Evolutionary conservation across 371 early-diverging fungal species (phyloP), one percentile per base, ranked within the genome.

Genomic region (Mortierella sp.): DNA sequence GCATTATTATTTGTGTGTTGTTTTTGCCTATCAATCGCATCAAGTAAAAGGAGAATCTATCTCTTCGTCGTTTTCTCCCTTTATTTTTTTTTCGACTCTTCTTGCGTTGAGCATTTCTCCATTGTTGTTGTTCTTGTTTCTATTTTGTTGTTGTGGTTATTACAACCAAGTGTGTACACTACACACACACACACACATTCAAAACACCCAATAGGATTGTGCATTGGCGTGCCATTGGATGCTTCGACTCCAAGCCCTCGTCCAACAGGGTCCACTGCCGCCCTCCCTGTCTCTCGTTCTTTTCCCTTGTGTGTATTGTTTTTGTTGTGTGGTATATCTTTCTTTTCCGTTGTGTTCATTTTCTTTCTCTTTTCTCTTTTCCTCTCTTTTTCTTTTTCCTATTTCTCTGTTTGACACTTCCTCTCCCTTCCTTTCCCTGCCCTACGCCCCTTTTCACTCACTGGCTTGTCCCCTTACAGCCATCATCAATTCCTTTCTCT

Each of bases 241-340:
- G 34, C 44, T 24, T 42, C 24, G n/a, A 24, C 34, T 68, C 68
- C 1, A 19, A 42, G 44, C 38, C 21, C 21, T 24, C 68, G 24
- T 42, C 68, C 68, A 68, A 68, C 68, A 68, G 68, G 68, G 68
- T 68, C 68, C 68, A 68, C 24, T 42, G 42, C 68, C 24, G 44
- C 68, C 68, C 42, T 68, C 10, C 68, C 42, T 7, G 2, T 19
- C 9, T 16, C 19, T 65, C 38, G 34, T 31, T 63, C 63, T 26
- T 28, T 28, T 38, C 24, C 8, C 38, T 38, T 19, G 34, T 34
- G 11, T 13, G 34, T 7, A 34, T 38, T 38, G 8, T 65, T 21
- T 65, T 21, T 65, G 16, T 34, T 38, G 24, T 42, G 26, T 58
- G 5, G 28, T 31, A 31, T 19, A 5, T 50, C 14, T 31, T 28